These are phyloP conservation scores for Prunus kanzakura DNA, from an alignment of 306 rosid species.

Conservation along the genomic window DNA sequence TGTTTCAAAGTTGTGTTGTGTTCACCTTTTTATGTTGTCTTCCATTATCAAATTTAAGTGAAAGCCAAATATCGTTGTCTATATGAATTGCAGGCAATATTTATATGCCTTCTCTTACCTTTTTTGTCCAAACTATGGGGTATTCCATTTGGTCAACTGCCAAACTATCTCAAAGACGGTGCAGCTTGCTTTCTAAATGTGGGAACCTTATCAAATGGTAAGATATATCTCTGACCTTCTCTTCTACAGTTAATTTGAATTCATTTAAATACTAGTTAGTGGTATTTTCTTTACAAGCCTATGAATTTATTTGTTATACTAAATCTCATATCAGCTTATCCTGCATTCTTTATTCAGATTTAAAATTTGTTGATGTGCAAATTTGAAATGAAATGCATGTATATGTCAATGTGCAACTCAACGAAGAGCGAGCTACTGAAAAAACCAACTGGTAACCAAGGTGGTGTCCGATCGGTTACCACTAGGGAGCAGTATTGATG, in stretches of 20 bases:
- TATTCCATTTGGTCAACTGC: conserved; percentile 72
- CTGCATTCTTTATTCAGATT: not conserved
- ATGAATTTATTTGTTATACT: not conserved
- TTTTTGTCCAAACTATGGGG: conserved; percentile 90
- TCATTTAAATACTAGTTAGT: not conserved
- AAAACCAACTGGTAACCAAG: no score
- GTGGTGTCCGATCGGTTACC: no score
- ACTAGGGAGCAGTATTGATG: no score
- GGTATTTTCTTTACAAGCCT: not conserved
- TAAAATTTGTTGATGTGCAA: not conserved
- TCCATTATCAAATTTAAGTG: not conserved
- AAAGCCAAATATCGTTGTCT: conserved; percentile 16
- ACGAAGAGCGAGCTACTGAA: no score
- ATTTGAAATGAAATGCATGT: not conserved
- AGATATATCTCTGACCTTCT: conserved; percentile 21
- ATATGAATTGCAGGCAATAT: conserved; percentile 67
- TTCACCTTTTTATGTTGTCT: not conserved
- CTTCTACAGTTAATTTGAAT: not conserved
- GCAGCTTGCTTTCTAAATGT: conserved; percentile 80
- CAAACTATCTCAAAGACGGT: conserved; percentile 81
- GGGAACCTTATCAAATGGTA: conserved; percentile 69
- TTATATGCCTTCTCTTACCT: conserved; percentile 72
- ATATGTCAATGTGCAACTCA: not conserved
- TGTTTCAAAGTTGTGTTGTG: not conserved
- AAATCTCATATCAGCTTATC: not conserved